phyloP scores from a whole-genome alignment of 257 asterid species.

The Solanum neorickii region DNA sequence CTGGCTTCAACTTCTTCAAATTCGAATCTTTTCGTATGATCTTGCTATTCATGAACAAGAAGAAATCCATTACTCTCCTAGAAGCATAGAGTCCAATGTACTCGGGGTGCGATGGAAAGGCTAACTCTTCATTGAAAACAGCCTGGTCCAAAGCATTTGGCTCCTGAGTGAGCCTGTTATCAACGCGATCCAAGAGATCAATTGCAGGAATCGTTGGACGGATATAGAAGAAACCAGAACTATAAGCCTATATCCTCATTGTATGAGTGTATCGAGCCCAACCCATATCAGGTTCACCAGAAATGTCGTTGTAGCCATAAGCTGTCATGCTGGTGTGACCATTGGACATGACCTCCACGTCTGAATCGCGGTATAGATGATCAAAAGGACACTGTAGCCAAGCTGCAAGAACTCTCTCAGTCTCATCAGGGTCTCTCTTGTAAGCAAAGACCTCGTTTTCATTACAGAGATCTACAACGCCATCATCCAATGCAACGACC shows the following conservation, averaged over 20 bases:
- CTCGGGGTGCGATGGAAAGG: conserved; percentile 6
- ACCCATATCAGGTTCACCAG: conserved; percentile 6
- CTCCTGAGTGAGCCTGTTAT: conserved; percentile 2
- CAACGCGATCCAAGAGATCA: conserved; percentile 13
- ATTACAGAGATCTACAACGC: neutral
- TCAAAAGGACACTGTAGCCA: conserved; percentile 11
- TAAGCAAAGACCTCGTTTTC: neutral
- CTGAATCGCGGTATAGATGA: conserved; percentile 11
- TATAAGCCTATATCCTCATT: conserved; percentile 15
- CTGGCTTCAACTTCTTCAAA: conserved; percentile 8
- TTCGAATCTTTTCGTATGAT: neutral
- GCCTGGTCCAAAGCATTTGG: conserved; percentile 1
- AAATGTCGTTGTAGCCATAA: conserved; percentile 11
- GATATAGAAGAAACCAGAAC: conserved; percentile 10
- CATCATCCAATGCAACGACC: conserved; percentile 13
- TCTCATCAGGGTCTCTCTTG: no score
- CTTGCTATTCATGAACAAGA: conserved; percentile 12
- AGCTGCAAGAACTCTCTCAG: conserved; percentile 6
- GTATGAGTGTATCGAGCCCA: conserved; percentile 14
- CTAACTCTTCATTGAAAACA: conserved; percentile 12
- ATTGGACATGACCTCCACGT: conserved; percentile 8
- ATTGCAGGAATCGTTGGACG: conserved; percentile 6
- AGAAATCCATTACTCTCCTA: conserved; percentile 6
- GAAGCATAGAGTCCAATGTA: conserved; percentile 11
- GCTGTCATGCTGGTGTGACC: conserved; percentile 7